phyloP scores from a whole-genome alignment of 1,284 basidiomycete genomes.

The Ceratobasidium sp. region DNA sequence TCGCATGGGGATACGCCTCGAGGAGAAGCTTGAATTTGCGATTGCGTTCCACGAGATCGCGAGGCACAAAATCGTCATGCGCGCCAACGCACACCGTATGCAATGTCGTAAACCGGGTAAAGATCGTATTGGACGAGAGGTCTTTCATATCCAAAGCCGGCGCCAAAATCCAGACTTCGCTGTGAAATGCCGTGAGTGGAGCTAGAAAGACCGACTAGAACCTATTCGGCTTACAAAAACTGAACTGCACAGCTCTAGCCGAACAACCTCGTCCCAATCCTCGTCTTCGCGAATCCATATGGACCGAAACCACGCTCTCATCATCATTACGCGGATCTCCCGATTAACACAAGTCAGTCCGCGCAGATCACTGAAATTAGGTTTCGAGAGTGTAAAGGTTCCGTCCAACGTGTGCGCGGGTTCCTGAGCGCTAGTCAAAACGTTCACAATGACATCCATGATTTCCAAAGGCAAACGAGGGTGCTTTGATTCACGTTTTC shows the following conservation, averaged over 20 bases:
- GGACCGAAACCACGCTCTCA: background rate
- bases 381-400: background rate
- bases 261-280: background rate
- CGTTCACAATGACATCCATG: background rate
- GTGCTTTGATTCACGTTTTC: background rate
- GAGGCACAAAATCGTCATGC: background rate
- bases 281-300: background rate
- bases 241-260: background rate
- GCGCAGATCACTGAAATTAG: background rate
- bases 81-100: conserved; percentile 2
- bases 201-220: background rate
- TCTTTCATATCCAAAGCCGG: background rate
- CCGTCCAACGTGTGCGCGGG: background rate
- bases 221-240: background rate
- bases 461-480: background rate
- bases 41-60: too few relatives aligned
- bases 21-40: background rate
- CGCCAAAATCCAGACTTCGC: background rate
- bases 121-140: background rate
- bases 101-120: background rate
- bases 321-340: background rate
- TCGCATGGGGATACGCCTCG: background rate
- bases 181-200: background rate
- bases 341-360: background rate
- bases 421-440: background rate